phyloP scores from a whole-genome alignment of 73 alveolate species.

The Halteria grandinella region DNA sequence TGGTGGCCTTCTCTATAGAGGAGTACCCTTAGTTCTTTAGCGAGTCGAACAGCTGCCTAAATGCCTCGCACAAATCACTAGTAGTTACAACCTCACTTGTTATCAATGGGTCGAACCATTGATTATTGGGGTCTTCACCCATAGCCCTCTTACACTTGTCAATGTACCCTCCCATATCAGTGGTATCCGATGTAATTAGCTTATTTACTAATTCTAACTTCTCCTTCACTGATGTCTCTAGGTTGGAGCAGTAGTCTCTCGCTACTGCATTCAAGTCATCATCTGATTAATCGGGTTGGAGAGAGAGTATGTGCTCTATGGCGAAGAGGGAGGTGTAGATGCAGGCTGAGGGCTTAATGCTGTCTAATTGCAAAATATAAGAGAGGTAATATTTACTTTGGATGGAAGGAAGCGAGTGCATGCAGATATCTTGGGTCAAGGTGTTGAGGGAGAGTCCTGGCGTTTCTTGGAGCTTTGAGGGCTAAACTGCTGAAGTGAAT shows the following conservation, averaged over 20 bases:
- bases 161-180: neutral
- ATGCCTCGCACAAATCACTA: conserved; percentile 35
- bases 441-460: too few relatives aligned
- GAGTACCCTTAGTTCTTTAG: neutral
- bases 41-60: neutral
- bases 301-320: too few relatives aligned
- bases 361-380: too few relatives aligned
- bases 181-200: neutral
- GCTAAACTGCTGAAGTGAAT: too few relatives aligned
- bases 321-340: too few relatives aligned
- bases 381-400: too few relatives aligned
- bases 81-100: conserved; percentile 14
- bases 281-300: too few relatives aligned
- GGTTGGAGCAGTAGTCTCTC: conserved; percentile 14
- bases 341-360: too few relatives aligned
- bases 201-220: neutral
- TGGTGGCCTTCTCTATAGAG: neutral
- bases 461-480: too few relatives aligned
- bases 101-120: conserved; percentile 34
- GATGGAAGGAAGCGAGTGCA: too few relatives aligned
- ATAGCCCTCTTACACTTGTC: neutral
- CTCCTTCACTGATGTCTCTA: neutral
- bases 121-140: conserved; percentile 1
- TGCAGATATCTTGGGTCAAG: too few relatives aligned
- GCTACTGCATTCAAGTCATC: neutral